Conservation (phyloP, 192 early-diverging fungal genomes). For the Chytriomyces sp. region DNA sequence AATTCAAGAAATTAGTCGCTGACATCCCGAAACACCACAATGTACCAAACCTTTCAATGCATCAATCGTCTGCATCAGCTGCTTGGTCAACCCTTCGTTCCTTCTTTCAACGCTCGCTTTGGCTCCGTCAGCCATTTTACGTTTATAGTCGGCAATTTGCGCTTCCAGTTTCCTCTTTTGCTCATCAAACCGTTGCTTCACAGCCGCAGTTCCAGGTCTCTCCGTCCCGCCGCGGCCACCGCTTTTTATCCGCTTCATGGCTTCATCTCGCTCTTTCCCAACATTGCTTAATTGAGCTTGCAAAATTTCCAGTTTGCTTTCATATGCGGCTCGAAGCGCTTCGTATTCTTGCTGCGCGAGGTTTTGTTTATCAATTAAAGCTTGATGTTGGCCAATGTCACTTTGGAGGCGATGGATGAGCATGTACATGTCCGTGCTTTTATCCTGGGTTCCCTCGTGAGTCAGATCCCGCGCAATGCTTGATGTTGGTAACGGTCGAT, state of each 20-base stretch:
- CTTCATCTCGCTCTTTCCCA: conserved; percentile 68
- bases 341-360: conserved; percentile 54
- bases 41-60: conserved; percentile 58
- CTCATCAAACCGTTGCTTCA: conserved; percentile 51
- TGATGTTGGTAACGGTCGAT: no score
- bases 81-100: conserved; percentile 65
- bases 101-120: conserved; percentile 23
- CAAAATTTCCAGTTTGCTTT: conserved; percentile 68
- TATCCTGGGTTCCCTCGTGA: neutral
- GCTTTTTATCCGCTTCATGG: conserved; percentile 60
- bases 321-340: conserved; percentile 60
- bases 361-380: conserved; percentile 45
- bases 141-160: conserved; percentile 47
- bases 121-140: conserved; percentile 49
- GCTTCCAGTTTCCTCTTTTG: conserved; percentile 48
- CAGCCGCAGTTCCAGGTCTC: conserved; percentile 37
- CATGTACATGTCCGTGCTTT: conserved; percentile 43
- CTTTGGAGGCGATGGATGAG: conserved; percentile 55
- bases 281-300: conserved; percentile 62
- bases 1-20: neutral
- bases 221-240: conserved; percentile 45
- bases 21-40: neutral
- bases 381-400: conserved; percentile 58
- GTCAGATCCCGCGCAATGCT: no score
- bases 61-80: conserved; percentile 70